Conservation (phyloP, 768 basidiomycete species). For the Exsudoporus frostii region DNA sequence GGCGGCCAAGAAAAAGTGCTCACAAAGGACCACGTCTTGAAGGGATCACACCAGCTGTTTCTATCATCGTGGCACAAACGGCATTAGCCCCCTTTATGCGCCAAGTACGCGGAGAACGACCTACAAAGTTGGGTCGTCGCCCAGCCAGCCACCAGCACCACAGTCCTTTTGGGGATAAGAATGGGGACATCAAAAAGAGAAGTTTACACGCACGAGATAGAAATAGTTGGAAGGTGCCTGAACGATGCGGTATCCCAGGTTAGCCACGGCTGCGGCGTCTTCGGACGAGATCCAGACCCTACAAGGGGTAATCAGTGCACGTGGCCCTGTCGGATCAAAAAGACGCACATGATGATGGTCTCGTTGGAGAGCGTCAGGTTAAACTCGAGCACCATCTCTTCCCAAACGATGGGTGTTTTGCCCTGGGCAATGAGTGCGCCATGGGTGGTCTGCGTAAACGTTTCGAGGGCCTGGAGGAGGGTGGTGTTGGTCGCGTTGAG, state of each 20-base stretch:
- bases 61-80: constrained; percentile 12
- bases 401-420: constrained; percentile 83
- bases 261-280: constrained; percentile 38
- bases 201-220: constrained; percentile 40
- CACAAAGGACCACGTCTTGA: constrained; percentile 51
- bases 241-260: constrained; percentile 42
- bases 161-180: constrained; percentile 35
- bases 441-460: constrained; percentile 63
- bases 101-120: constrained; percentile 1
- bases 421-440: constrained; percentile 47
- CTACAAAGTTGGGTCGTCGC: constrained; percentile 31
- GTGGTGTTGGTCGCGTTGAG: constrained; percentile 51
- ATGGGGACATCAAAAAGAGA: neutral
- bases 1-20: constrained; percentile 11
- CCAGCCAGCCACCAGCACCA: constrained; percentile 49
- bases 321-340: neutral
- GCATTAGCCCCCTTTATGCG: neutral
- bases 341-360: constrained; percentile 38
- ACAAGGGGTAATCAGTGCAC: neutral
- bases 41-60: constrained; percentile 49
- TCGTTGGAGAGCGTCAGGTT: constrained; percentile 41
- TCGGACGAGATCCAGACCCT: constrained; percentile 48
- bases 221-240: constrained; percentile 53
- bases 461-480: constrained; percentile 59
- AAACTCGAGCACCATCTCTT: constrained; percentile 48